Base-by-base conservation (phyloP, 208 protist genomes). In the Crithidia expoeki region DNA sequence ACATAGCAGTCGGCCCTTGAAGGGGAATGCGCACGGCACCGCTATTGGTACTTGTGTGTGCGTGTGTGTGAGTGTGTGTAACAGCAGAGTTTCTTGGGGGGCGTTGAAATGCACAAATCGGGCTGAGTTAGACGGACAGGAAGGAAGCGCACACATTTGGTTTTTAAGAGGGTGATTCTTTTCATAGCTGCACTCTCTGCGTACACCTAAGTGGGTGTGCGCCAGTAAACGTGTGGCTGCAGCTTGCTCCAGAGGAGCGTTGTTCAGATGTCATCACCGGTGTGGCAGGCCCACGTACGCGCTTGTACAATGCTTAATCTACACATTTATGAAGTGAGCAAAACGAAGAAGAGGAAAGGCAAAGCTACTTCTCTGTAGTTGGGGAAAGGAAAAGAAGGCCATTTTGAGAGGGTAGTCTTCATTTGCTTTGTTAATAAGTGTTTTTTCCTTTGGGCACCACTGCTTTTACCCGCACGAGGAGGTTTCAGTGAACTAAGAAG, bases 161-260 rank as follows among this genome's bases (percentile, higher is more conserved):
- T 9, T 52, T n/a, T 52, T 14, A 38, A 33, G 38, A 23, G 5
- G 12, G 51, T 25, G 21, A 19, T 21, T 38, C 9, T 23, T 52
- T 52, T 30, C 4, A 47, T n/a, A 3, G 42, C 16, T 47, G 42
- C 42, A 9, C 16, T 5, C 42, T 5, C 42, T n/a, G 16, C 42
- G n/a, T n/a, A n/a, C n/a, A n/a, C n/a, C n/a, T n/a, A n/a, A n/a
- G n/a, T n/a, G n/a, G n/a, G n/a, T n/a, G n/a, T n/a, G n/a, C n/a
- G n/a, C n/a, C n/a, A n/a, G n/a, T n/a, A n/a, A n/a, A n/a, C n/a
- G 14, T 23, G 47, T 4, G 2, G 21, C 16, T 3, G 10, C 25
- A 38, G 17, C 33, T 44, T 7, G 53, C 53, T 59, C 33, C 53
- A 42, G 53, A 59, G 53, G 53, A 59, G 53, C 53, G 28, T 28